Base-by-base conservation (phyloP, 495 filamentous ascomycete genomes). In the Baudoinia panamericana region DNA sequence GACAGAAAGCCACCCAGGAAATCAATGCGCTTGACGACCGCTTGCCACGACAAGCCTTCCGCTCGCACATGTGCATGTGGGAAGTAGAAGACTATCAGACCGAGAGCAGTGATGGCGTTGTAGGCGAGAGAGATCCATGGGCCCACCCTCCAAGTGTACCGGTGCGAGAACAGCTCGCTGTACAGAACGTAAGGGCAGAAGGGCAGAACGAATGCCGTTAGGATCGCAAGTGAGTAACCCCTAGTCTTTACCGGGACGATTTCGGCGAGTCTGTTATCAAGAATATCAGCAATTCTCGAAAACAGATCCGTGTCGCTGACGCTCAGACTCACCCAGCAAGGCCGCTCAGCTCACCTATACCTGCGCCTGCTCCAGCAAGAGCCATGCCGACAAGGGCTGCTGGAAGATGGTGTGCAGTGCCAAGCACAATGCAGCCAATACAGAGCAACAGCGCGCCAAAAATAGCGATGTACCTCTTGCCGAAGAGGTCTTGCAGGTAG, bases 401-500 rank as follows among this genome's bases (percentile, higher is more conserved):
- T 1, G 28, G 41, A 35, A 58, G 50, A 11, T 19, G 38, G 30
- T 58, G 53, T 0, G 50, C 38, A 3, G 50, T 58, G 1, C 36
- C 55, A 30, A 53, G 33, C 7, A 58, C 34, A 19, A 45, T 25
- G 30, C 43, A 48, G 12, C 55, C 55, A n/a, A 56, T 45, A 31
- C 42, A 48, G 16, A 53, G 45, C 16, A 42, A 48, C 0, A 33
- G 4, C 2, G 46, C 47, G 9, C 49, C 52, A 21, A 56, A 46
- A 0, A 58, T 33, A 7, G 52, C 48, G 29, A 58, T 56, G 27
- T 56, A 53, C 8, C 52, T 29, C 27, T 52, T 52, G 5, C 55
- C 55, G 34, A 58, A 56, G 2, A 58, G 45, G 39, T 58, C 55
- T 33, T 51, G 53, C 13, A 58, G 34, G 30, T 55, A 53, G 15